phyloP scores from a whole-genome alignment of 148 eudicot genomes.

The Camellia japonica region DNA sequence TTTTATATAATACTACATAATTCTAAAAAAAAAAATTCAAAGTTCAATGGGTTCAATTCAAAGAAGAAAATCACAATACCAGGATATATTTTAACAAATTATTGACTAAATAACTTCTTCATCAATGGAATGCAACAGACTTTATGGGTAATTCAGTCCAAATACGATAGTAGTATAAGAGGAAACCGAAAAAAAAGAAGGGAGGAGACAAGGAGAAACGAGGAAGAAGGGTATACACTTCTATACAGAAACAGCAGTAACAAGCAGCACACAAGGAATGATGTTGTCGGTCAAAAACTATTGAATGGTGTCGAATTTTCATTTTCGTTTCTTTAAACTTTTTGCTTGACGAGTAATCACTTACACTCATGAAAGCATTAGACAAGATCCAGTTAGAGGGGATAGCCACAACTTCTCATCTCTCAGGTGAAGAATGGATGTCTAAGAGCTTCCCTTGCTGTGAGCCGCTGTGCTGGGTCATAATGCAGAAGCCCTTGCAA shows the following conservation, averaged over 20 bases:
- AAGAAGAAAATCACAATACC: not conserved
- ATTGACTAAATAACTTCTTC: not conserved
- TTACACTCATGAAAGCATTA: constrained; percentile 3
- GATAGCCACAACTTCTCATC: constrained; percentile 43
- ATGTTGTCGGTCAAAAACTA: not conserved
- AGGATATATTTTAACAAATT: too few relatives aligned
- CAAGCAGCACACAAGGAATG: not conserved
- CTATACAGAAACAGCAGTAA: constrained; percentile 1
- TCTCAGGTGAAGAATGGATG: constrained; percentile 58
- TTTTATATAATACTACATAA: too few relatives aligned
- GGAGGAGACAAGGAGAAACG: not conserved
- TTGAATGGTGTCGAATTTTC: not conserved
- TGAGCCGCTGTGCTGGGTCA: constrained; percentile 47
- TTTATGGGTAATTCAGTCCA: not conserved
- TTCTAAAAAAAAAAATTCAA: too few relatives aligned
- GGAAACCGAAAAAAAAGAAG: not conserved
- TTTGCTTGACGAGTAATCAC: not conserved
- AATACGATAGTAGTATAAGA: not conserved
- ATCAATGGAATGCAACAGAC: constrained; percentile 5
- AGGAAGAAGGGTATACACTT: constrained; percentile 2
- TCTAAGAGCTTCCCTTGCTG: constrained; percentile 49
- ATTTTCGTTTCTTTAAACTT: not conserved
- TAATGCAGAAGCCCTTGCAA: constrained; percentile 54
- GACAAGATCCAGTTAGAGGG: constrained; percentile 23
- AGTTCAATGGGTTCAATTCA: not conserved